Percentiles rank a stretch among this genome's conserved stretches.
These are phyloP conservation scores for Kwoniella shivajii DNA, from an alignment of 1,284 basidiomycete species.

Conservation along the genomic window DNA sequence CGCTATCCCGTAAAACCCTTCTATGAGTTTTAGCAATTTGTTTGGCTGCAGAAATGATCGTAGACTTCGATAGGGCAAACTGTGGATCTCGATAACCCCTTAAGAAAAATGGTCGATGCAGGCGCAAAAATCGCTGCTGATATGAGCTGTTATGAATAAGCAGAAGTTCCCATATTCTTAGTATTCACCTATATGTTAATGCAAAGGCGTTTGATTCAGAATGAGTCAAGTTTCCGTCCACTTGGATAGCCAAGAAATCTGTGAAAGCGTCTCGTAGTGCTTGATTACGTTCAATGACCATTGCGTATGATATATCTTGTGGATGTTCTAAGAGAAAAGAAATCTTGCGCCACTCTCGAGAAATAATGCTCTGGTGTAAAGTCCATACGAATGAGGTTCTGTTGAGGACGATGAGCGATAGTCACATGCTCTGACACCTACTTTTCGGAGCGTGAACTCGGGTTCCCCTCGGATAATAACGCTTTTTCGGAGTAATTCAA, in stretches of 20 bases:
- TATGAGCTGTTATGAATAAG: constrained; percentile 7
- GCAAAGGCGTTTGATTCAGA: constrained; percentile 8
- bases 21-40: constrained; percentile 14
- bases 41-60: constrained; percentile 5
- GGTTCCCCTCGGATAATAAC: not conserved
- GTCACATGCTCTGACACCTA: not conserved
- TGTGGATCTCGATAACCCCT: constrained; percentile 11
- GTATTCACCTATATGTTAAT: constrained; percentile 11
- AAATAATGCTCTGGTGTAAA: constrained; percentile 3
- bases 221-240: constrained; percentile 1
- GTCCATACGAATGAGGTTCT: constrained; percentile 14
- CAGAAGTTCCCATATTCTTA: not conserved
- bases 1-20: not conserved
- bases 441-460: constrained; percentile 7
- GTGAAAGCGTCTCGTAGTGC: constrained; percentile 5
- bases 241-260: constrained; percentile 10
- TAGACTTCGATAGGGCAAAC: constrained; percentile 3
- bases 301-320: constrained; percentile 7
- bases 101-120: constrained; percentile 17
- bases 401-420: not conserved
- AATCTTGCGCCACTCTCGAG: constrained; percentile 6
- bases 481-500: constrained; percentile 11
- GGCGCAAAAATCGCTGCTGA: constrained; percentile 10
- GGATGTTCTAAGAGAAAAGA: not conserved
- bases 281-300: constrained; percentile 7